Evolutionary conservation across 108 stramenopile genomes (phyloP), one percentile per base, ranked within the genome.

Genomic region (Pseudonitzschia pungens): DNA sequence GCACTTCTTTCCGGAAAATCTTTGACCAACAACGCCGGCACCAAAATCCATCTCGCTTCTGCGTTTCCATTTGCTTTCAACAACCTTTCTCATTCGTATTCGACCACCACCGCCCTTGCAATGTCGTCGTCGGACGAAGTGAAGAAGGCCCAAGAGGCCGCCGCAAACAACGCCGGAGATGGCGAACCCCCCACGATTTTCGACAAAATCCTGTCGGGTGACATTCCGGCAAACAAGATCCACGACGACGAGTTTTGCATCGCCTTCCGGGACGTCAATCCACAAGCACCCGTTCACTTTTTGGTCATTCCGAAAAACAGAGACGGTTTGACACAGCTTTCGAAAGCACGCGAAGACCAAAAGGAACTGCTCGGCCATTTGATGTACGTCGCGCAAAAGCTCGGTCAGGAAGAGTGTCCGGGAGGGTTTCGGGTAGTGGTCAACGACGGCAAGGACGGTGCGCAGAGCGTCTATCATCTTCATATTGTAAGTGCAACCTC

Each of bases 281-380:
- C 97, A 11, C 86, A 92, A 70, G 97, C 95, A 40, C 97, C 97
- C 2, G 81, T 86, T 8, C 99, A 99, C 75, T 89, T 98, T 69
- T 64, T 99, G 64, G 92, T 98, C 40, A 99, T 99, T 76, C 99
- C 99, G 56, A 99, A 99, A 84, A 65, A 92, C 43, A 86, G 96
- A 10, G 95, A 96, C 69, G 97, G 97, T 20, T 83, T 99, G 67
- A 88, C 93, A 1, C 89, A 90, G 74, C 77, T 99, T 18, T 84
- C 84, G 80, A 96, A 94, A 52, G 97, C 96, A 16, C 67, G 85
- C 12, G 94, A 96, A 55, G 87, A 89, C 65, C 96, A 98, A 69
- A 94, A 96, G 84, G 96, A 66, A 9, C 41, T 99, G 54, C 86
- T 99, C 74, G 99, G 99, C 10, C 97, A 99, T 77, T 83, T 99